Percentiles rank a stretch among this genome's conserved stretches.
Evolutionary conservation across 495 filamentous ascomycete genomes (phyloP).

Genomic region (Amphirosellinia nigrospora): DNA sequence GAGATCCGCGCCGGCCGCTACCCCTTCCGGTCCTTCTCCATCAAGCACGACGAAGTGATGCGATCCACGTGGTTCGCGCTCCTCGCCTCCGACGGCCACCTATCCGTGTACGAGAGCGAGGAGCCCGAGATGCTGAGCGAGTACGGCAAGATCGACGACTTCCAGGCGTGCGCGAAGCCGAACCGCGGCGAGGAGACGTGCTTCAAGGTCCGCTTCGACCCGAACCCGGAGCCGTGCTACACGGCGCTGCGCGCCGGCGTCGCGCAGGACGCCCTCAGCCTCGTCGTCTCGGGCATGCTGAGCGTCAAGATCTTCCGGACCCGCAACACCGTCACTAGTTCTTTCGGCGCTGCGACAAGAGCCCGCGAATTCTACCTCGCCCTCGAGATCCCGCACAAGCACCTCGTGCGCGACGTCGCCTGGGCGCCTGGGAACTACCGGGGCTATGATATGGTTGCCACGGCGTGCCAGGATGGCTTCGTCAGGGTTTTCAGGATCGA

Average conservation of each 20-base stretch:
- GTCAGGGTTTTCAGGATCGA: conserved; percentile 84
- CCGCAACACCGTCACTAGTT: conserved; percentile 60
- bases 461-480: conserved; percentile 88
- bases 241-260: conserved; percentile 77
- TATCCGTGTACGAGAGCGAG: conserved; percentile 84
- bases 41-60: conserved; percentile 72
- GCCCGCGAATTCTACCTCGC: conserved; percentile 77
- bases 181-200: conserved; percentile 79
- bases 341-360: conserved; percentile 54
- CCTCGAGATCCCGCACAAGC: conserved; percentile 73
- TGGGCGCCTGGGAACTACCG: conserved; percentile 90
- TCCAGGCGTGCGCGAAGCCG: conserved; percentile 63
- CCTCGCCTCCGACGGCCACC: conserved; percentile 77
- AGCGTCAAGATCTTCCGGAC: conserved; percentile 81
- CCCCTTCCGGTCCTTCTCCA: conserved; percentile 74
- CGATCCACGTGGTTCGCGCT: conserved; percentile 81
- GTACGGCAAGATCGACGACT: conserved; percentile 75
- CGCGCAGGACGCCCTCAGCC: conserved; percentile 70
- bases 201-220: conserved; percentile 85
- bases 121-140: conserved; percentile 81
- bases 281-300: conserved; percentile 86
- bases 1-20: conserved; percentile 49
- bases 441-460: conserved; percentile 88
- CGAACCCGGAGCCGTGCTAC: conserved; percentile 79
- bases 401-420: conserved; percentile 85